phyloP scores from a whole-genome alignment of 495 filamentous ascomycete species.

The Chaetomidium leptoderma region DNA sequence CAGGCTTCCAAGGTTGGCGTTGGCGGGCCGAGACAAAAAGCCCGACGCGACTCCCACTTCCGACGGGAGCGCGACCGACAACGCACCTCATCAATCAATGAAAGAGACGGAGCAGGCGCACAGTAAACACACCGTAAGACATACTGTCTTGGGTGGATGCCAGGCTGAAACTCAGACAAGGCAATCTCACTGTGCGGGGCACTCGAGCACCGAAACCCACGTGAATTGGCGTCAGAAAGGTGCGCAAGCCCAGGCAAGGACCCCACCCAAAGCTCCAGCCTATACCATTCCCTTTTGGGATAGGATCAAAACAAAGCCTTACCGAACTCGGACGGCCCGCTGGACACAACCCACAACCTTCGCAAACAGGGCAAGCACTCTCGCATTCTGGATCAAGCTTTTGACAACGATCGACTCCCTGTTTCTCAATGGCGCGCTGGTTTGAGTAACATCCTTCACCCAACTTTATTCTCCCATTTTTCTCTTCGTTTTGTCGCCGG shows the following conservation, averaged over 20 bases:
- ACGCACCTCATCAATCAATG: background rate
- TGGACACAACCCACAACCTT: conserved; percentile 29
- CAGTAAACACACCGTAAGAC: background rate
- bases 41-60: conserved; percentile 13
- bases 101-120: too few relatives aligned
- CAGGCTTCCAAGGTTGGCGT: too few relatives aligned
- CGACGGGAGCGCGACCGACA: conserved; percentile 2
- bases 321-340: conserved; percentile 16
- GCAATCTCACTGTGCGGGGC: conserved; percentile 9
- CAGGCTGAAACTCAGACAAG: background rate
- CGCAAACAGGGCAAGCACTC: conserved; percentile 15
- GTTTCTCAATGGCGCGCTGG: conserved; percentile 1
- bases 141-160: background rate
- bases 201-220: conserved; percentile 17
- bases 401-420: conserved; percentile 4
- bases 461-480: background rate
- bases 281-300: conserved; percentile 29
- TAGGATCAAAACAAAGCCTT: conserved; percentile 35
- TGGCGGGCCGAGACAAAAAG: background rate
- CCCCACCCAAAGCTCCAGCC: conserved; percentile 22
- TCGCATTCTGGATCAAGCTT: conserved; percentile 18
- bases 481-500: background rate
- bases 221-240: conserved; percentile 28
- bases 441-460: background rate
- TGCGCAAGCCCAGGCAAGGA: conserved; percentile 1